Conservation (phyloP, 2,329 filamentous ascomycete genomes). For the Dryadomyces quercivorus region DNA sequence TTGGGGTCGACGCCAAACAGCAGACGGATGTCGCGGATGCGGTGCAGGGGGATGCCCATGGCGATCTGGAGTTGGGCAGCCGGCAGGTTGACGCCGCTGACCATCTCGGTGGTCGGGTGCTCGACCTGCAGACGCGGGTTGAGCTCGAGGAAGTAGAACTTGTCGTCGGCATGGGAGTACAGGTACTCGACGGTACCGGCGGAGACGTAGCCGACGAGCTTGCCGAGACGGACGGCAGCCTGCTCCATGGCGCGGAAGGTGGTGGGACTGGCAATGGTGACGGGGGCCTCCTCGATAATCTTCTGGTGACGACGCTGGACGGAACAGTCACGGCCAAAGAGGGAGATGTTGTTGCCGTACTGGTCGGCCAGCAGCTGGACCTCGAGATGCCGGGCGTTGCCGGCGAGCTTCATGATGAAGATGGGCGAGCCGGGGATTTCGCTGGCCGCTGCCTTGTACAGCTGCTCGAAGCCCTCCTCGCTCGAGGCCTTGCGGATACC, state of each 20-base stretch:
- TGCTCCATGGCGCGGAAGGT: slow-evolving; percentile 97
- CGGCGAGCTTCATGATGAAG: slow-evolving; percentile 99
- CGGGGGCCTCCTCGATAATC: slow-evolving; percentile 97
- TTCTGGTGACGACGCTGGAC: slow-evolving; percentile 98
- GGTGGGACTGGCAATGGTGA: slow-evolving; percentile 79
- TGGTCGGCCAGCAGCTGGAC: slow-evolving; percentile 96
- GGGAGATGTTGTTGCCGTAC: slow-evolving; percentile 98
- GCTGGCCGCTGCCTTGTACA: slow-evolving; percentile 92
- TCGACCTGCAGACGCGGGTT: slow-evolving; percentile 99
- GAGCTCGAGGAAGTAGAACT: slow-evolving; percentile 98
- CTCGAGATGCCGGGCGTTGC: slow-evolving; percentile 91
- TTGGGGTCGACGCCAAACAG: slow-evolving; percentile 93
- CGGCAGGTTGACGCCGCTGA: slow-evolving; percentile 91
- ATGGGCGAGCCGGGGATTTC: slow-evolving; percentile 98
- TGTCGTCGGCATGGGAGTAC: slow-evolving; percentile 94
- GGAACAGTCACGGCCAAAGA: slow-evolving; percentile 97
- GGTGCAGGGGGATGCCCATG: slow-evolving; percentile 93
- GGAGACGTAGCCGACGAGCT: slow-evolving; percentile 93
- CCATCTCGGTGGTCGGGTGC: slow-evolving; percentile 99
- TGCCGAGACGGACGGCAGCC: slow-evolving; percentile 85
- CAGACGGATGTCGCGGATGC: slow-evolving; percentile 90
- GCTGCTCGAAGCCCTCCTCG: slow-evolving; percentile 70
- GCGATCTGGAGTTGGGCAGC: slow-evolving; percentile 97
- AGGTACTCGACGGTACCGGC: slow-evolving; percentile 98
- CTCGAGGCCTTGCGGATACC: slow-evolving; percentile 90